Evolutionary conservation across 108 stramenopile genomes (phyloP).

Genomic region (Skeletonema grethae): DNA sequence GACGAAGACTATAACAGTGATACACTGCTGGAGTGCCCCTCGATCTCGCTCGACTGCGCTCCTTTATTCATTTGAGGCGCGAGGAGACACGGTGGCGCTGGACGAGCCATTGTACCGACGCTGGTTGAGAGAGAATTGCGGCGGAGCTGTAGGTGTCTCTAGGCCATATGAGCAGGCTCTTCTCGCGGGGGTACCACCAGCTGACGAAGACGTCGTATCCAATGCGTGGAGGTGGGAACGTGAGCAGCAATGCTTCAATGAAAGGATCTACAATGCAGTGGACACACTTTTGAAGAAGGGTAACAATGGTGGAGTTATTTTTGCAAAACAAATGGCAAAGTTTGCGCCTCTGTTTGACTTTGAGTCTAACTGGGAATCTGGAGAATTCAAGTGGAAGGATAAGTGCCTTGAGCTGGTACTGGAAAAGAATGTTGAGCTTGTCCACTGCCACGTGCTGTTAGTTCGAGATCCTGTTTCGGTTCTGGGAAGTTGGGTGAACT

Average conservation of each 20-base stretch:
- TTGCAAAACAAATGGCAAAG: constrained; percentile 95
- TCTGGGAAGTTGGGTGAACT: constrained; percentile 68
- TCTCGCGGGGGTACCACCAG: constrained; percentile 55
- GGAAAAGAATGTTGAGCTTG: constrained; percentile 34
- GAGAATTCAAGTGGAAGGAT: constrained; percentile 29
- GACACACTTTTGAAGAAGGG: constrained; percentile 19
- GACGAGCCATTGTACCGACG: constrained; percentile 93
- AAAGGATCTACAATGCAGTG: constrained; percentile 62
- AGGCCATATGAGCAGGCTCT: constrained; percentile 72
- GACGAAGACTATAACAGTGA: constrained; percentile 57
- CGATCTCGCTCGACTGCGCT: constrained; percentile 90
- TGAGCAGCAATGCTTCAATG: constrained; percentile 54
- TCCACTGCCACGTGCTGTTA: constrained; percentile 71
- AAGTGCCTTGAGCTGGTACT: constrained; percentile 1
- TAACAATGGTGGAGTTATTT: constrained; percentile 50
- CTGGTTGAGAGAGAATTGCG: constrained; percentile 62
- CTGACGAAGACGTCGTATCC: constrained; percentile 40
- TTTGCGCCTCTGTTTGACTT: constrained; percentile 72
- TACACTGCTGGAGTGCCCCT: constrained; percentile 94
- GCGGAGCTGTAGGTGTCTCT: constrained; percentile 39
- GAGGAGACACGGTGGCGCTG: constrained; percentile 65
- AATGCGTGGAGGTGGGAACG: constrained; percentile 45
- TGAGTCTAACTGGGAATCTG: constrained; percentile 51
- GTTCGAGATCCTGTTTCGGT: constrained; percentile 72
- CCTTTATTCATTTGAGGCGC: constrained; percentile 88